Evolutionary conservation across 352 stramenopile species (phyloP), one percentile per base, ranked within the genome.

Genomic region (Phytophthora quininea): DNA sequence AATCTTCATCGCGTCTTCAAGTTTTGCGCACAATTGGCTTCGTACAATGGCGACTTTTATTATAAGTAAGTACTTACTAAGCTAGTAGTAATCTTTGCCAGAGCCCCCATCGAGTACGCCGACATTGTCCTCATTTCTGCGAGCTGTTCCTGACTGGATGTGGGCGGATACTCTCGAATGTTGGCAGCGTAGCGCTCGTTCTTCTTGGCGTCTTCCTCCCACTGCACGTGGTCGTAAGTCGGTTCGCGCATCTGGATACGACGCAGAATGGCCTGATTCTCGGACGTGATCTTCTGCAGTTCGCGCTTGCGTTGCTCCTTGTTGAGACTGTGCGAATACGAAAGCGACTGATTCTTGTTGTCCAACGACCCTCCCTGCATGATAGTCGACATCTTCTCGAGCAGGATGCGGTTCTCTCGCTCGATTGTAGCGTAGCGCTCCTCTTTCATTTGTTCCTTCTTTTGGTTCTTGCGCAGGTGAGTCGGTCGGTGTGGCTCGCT

Each of bases 371-470:
- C 88, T 51, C 77, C 91, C 71, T 95, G 88, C 89, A 96, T 96
- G 69, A 99, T 99, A 61, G 96, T 86, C 11, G 91, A 97, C 96
- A 99, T 99, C 71, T 99, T 99, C 69, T 98, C 92, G 40, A 99
- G 79, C 55, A 99, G 64, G 45, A 99, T 95, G 54, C 96, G 89
- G 71, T 99, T 99, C 71, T 99, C 97, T 15, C 92, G 91, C 78
- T 99, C 96, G 63, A 99, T 99, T 67, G 97, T 86, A 30, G 90
- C 90, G 54, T 95, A 96, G 48, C 95, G 82, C 46, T 99, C 97
- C 74, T 99, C 95, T 67, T 98, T 98, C 75, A 99, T 90, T 66
- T 98, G 92, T 74, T 99, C 97, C 60, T 97, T 98, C 78, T 99
- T 99, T 35, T 97, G 84, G 66, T 99, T 99, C 79, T 98, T 98